Base-by-base conservation (phyloP, 129 eudicot genomes). In the Heracleum sosnowskyi region DNA sequence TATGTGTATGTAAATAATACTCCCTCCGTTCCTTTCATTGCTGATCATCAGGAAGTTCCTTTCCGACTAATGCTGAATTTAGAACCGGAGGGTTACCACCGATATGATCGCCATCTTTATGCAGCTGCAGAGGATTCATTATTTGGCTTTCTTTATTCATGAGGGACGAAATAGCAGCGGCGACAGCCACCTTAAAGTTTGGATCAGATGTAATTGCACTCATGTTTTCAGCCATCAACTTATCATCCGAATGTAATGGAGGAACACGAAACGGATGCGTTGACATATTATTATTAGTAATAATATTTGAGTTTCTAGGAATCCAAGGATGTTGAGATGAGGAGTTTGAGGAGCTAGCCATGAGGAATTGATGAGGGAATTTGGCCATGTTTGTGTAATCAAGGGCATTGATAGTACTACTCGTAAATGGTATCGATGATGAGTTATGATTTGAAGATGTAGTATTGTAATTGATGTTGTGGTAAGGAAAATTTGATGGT, bases 141-240 rank as follows among this genome's bases (percentile, higher is more conserved):
- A 60, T 76, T 84, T 88, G 89, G 83, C 78, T 82, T 73, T 92
- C 96, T 79, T 90, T 86, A 88, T 88, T 92, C 55, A 90, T 90
- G 66, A 90, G 82, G 1, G 96, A 92, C 12, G 97, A 88, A 75
- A 92, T 90, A 26, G 97, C 97, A 2, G 97, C 97, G 44, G 97
- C 97, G 28, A 92, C 97, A 24, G 97, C 97, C 78, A 92, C 97
- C 90, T 93, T 88, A 85, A 92, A 90, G 79, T 90, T 90, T 73
- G 97, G 97, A 84, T 92, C 96, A 40, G 90, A 85, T 79, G 97
- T 89, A 76, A 92, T 87, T 41, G 91, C 93, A 82, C 89, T 92
- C 89, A 88, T 83, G 69, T 92, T 90, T 39, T 92, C 97, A 66
- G 87, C 87, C 78, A 92, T 42, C 75, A 80, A 75, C 78, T 82